Conservation (phyloP, 768 basidiomycete species). For the Russula emetica region DNA sequence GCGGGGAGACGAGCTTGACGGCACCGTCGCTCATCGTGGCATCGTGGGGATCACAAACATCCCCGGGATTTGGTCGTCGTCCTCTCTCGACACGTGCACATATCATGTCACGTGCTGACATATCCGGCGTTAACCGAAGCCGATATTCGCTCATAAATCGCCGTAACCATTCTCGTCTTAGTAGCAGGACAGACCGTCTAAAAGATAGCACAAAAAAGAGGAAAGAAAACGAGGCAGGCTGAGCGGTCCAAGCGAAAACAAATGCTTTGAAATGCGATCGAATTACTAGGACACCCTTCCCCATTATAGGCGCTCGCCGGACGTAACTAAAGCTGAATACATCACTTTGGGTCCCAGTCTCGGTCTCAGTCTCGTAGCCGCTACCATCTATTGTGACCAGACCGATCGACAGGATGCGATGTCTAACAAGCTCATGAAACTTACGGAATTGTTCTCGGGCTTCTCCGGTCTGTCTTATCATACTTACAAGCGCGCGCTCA, state of each 20-base stretch:
- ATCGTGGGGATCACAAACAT: conserved; percentile 1
- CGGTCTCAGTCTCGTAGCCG: not conserved
- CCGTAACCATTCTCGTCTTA: not conserved
- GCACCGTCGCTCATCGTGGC: not conserved
- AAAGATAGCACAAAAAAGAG: not conserved
- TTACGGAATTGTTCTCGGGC: not conserved
- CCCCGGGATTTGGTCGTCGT: not conserved
- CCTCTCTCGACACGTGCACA: not conserved
- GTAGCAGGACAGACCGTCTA: not conserved
- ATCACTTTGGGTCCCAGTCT: not conserved
- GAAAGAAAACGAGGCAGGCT: conserved; percentile 7
- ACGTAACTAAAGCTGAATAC: too few species aligned
- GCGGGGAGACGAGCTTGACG: not conserved
- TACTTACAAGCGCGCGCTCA: conserved; percentile 10
- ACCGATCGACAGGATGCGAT: too few species aligned
- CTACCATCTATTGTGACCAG: too few species aligned
- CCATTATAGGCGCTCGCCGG: not conserved
- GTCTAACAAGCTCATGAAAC: not conserved
- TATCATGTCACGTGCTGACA: not conserved
- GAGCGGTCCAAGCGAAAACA: not conserved
- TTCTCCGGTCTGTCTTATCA: not conserved
- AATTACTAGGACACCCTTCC: conserved; percentile 12
- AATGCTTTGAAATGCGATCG: conserved; percentile 13
- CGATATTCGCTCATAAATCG: not conserved
- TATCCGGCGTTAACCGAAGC: not conserved